phyloP scores from a whole-genome alignment of 2,329 filamentous ascomycete species.

The Corinectria fuckeliana region DNA sequence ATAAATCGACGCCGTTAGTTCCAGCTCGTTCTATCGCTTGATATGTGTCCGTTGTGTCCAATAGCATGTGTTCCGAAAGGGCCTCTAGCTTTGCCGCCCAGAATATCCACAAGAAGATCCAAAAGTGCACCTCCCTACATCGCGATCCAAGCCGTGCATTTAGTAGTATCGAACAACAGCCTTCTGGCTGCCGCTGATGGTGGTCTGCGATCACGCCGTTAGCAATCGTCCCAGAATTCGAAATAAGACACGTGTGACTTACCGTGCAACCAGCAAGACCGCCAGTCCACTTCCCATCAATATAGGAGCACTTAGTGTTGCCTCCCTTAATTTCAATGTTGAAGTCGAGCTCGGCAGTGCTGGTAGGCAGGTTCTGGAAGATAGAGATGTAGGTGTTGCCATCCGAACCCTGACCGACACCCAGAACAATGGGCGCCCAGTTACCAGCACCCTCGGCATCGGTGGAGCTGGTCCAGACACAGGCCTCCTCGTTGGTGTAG shows the following conservation, averaged over 20 bases:
- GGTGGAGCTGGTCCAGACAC: constrained; percentile 70
- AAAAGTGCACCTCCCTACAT: constrained; percentile 38
- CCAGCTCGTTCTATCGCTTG: constrained; percentile 19
- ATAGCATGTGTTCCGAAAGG: constrained; percentile 26
- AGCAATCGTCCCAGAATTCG: constrained; percentile 10
- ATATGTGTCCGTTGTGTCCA: constrained; percentile 26
- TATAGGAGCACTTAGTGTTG: constrained; percentile 66
- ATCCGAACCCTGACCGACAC: constrained; percentile 71
- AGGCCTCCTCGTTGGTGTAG: constrained; percentile 69
- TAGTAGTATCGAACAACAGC: constrained; percentile 55
- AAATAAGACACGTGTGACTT: constrained; percentile 53
- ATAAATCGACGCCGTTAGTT: constrained; percentile 8
- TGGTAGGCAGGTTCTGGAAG: constrained; percentile 84
- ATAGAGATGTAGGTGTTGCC: constrained; percentile 81
- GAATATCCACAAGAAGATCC: constrained; percentile 46
- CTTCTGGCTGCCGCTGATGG: constrained; percentile 48
- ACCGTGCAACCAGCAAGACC: constrained; percentile 78
- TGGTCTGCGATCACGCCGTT: constrained; percentile 47
- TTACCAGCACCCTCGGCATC: constrained; percentile 71
- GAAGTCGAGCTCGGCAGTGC: constrained; percentile 72
- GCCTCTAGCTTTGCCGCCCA: constrained; percentile 34
- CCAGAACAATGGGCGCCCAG: constrained; percentile 86
- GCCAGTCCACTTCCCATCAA: constrained; percentile 66
- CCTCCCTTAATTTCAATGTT: constrained; percentile 78
- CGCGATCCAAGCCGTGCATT: constrained; percentile 5